A percentile compares a stretch with the other conserved stretches of the same genome.
Conservation (phyloP, 1,139 yeast genomes). For the Debaryomyces nepalensis region DNA sequence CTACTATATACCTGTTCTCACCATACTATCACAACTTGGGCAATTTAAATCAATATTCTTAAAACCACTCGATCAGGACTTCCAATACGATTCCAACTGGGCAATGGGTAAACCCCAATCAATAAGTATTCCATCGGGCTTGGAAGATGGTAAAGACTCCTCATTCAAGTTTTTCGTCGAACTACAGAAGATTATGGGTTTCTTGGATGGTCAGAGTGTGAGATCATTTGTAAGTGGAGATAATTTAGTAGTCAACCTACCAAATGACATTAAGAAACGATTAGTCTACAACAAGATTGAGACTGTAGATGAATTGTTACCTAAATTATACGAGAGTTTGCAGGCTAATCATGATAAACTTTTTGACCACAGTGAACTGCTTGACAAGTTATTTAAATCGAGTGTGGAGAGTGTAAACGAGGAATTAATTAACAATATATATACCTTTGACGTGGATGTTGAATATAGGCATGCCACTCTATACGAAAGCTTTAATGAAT, state of each 20-base stretch:
- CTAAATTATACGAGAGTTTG: constrained; percentile 28
- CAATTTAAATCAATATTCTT: constrained; percentile 22
- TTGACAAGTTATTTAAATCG: constrained; percentile 25
- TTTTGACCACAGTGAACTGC: constrained; percentile 16
- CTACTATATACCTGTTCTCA: constrained; percentile 31
- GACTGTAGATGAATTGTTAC: constrained; percentile 38
- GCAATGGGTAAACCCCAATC: constrained; percentile 18
- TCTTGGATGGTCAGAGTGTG: constrained; percentile 22
- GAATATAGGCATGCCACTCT: constrained; percentile 34
- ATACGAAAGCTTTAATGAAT: constrained; percentile 37
- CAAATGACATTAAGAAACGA: constrained; percentile 27
- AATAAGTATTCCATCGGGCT: constrained; percentile 16
- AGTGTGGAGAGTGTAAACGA: constrained; percentile 32
- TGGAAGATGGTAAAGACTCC: constrained; percentile 6
- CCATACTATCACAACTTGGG: constrained; percentile 30
- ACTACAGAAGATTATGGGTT: constrained; percentile 29
- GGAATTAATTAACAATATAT: constrained; percentile 31
- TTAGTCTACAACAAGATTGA: constrained; percentile 27
- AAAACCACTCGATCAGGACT: constrained; percentile 19
- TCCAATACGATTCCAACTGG: constrained; percentile 23
- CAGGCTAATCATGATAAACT: constrained; percentile 19
- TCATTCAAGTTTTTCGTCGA: constrained; percentile 23
- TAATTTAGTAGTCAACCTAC: constrained; percentile 26
- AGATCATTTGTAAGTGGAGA: constrained; percentile 31
- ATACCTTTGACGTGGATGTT: constrained; percentile 40